Evolutionary conservation across 2,329 filamentous ascomycete species (phyloP).

Genomic region (Pyrenochaeta sp.): DNA sequence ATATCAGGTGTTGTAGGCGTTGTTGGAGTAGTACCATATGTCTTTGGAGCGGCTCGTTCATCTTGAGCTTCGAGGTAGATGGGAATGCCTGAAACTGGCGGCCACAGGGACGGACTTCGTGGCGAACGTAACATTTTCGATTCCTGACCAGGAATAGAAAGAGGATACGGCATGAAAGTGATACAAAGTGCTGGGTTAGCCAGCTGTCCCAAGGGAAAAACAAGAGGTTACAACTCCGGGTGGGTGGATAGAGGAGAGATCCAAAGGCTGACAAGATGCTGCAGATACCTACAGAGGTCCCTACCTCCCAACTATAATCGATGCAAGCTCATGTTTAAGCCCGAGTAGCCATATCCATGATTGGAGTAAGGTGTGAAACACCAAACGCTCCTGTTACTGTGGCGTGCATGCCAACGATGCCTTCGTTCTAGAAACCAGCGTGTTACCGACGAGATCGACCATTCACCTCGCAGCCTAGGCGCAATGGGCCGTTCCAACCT

Average conservation of each 20-base stretch:
- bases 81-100: conserved; percentile 31
- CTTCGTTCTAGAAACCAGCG: conserved; percentile 29
- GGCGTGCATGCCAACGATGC: conserved; percentile 32
- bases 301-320: conserved; percentile 24
- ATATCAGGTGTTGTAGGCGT: conserved; percentile 31
- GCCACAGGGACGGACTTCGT: conserved; percentile 23
- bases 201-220: neutral
- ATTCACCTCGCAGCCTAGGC: conserved; percentile 34
- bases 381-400: conserved; percentile 30
- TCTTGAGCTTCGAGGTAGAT: conserved; percentile 35
- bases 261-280: conserved; percentile 14
- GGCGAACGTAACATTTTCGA: conserved; percentile 10
- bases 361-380: conserved; percentile 30
- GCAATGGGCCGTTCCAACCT: conserved; percentile 29
- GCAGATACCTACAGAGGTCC: conserved; percentile 15
- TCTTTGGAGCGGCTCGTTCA: conserved; percentile 14
- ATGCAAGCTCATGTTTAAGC: conserved; percentile 20
- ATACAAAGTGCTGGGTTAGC: conserved; percentile 5
- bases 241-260: neutral
- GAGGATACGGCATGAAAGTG: conserved; percentile 27
- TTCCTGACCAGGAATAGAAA: conserved; percentile 8
- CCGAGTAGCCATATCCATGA: conserved; percentile 15
- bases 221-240: neutral
- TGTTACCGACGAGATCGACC: conserved; percentile 28
- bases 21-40: conserved; percentile 32